Conservation (phyloP, 768 basidiomycete species). For the Lepiota subincarnata region DNA sequence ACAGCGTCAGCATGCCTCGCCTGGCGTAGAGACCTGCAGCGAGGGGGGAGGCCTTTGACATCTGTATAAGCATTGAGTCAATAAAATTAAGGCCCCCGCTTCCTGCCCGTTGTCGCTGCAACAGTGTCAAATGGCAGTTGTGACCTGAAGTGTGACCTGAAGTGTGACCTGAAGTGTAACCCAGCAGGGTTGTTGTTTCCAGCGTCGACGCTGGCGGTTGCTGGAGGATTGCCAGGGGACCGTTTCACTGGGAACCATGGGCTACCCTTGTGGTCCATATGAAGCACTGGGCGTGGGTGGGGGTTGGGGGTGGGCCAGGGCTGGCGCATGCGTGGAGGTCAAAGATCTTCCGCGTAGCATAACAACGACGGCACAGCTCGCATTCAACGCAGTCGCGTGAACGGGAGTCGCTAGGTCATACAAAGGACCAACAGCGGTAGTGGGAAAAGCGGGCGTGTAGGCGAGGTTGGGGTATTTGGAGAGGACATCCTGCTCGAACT, state of each 20-base stretch:
- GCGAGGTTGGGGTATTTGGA: neutral
- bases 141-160: no score
- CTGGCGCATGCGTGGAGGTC: neutral
- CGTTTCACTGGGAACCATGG: slow-evolving; percentile 9
- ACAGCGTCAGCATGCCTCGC: no score
- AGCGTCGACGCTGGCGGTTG: no score
- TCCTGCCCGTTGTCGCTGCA: no score
- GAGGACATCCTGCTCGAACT: neutral
- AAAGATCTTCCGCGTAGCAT: neutral
- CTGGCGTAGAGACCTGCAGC: no score
- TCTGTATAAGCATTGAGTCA: no score
- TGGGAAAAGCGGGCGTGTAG: neutral
- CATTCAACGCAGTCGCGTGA: neutral
- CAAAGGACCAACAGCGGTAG: neutral
- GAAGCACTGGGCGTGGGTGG: neutral
- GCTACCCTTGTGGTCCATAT: neutral
- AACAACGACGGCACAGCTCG: slow-evolving; percentile 1
- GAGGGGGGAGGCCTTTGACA: no score
- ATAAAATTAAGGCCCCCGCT: no score
- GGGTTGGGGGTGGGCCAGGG: neutral
- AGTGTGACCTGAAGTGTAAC: no score
- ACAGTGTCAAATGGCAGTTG: no score
- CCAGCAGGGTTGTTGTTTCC: no score
- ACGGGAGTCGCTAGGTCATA: neutral
- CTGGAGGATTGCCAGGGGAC: no score